Base-by-base conservation (phyloP, 345 rosid genomes). In the Populus pruinosa region DNA sequence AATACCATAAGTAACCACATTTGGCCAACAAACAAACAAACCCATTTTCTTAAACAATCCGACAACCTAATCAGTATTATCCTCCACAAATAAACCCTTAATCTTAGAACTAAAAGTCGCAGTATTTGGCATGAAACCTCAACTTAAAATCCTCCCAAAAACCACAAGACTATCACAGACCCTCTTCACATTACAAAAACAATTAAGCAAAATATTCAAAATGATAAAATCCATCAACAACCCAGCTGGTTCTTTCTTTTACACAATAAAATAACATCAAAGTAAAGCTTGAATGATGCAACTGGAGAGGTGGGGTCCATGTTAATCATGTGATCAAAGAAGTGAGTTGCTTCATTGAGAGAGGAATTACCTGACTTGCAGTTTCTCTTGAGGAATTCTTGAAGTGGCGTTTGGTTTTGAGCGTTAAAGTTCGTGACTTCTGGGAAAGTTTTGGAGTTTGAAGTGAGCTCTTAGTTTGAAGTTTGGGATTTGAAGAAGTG, bases 141-240 rank as follows among this genome's bases (percentile, higher is more conserved):
- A 35, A 50, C 87, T 80, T 43, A 83, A 78, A 31, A 86, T 82
- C 44, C 35, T 38, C 21, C 84, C 84, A 16, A 84, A 66, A 59
- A 78, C 87, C 31, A 68, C 50, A 64, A 84, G 71, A 35, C 85
- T 85, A 33, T 66, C 84, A 49, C 67, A 11, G 1, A 73, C 61
- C 59, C 79, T 71, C 49, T 71, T 41, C 69, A 23, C 50, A 59
- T 47, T 55, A 25, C 83, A 82, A 38, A 77, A 77, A 64, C 81
- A 84, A 78, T 78, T 78, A 35, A 82, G 27, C 78, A 86, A 43
- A 44, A 82, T 74, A 53, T 81, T 84, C 71, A 87, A 75, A 10
- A 80, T 74, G 74, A 74, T 47, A 39, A 77, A 82, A 82, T 78
- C 76, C 16, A 50, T 49, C 36, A 73, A 38, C 55, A 82, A 71